Evolutionary conservation across 2,329 filamentous ascomycete species (phyloP).

Genomic region (Cytospora chrysosperma): DNA sequence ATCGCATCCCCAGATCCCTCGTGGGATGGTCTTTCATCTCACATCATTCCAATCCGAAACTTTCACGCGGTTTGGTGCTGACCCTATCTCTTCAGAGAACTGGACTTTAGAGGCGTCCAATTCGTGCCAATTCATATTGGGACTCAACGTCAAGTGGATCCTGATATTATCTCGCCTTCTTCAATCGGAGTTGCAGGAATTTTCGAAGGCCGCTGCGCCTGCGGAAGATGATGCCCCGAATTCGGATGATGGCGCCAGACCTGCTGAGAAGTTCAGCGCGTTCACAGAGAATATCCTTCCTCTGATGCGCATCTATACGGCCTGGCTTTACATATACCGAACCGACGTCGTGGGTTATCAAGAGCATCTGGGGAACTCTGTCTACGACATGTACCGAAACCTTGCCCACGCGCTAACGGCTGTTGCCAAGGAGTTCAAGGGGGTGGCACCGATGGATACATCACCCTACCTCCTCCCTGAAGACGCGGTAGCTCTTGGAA

Average conservation of each 20-base stretch:
- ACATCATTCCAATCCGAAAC: too few species aligned
- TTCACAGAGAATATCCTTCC: slow-evolving; percentile 47
- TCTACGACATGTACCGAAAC: slow-evolving; percentile 47
- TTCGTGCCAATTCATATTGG: slow-evolving; percentile 65
- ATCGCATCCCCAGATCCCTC: neutral
- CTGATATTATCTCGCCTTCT: slow-evolving; percentile 69
- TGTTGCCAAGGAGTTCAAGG: slow-evolving; percentile 47
- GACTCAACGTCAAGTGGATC: slow-evolving; percentile 77
- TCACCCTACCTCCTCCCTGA: slow-evolving; percentile 53
- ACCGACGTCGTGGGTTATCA: slow-evolving; percentile 47
- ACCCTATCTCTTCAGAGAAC: slow-evolving; percentile 39
- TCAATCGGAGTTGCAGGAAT: slow-evolving; percentile 64
- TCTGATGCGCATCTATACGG: slow-evolving; percentile 51
- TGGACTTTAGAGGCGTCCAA: slow-evolving; percentile 45
- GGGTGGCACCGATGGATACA: slow-evolving; percentile 36
- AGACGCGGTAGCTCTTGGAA: slow-evolving; percentile 47
- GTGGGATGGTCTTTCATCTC: too few species aligned
- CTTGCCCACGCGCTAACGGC: slow-evolving; percentile 48
- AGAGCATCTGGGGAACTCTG: slow-evolving; percentile 44
- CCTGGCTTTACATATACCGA: slow-evolving; percentile 51
- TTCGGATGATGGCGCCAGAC: slow-evolving; percentile 27
- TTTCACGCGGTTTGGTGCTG: slow-evolving; percentile 21
- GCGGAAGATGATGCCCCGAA: slow-evolving; percentile 35
- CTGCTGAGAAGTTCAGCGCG: slow-evolving; percentile 36
- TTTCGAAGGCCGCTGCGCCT: slow-evolving; percentile 42